Conservation (phyloP, 2,329 filamentous ascomycete species). For the Chaetothyriales sp. region DNA sequence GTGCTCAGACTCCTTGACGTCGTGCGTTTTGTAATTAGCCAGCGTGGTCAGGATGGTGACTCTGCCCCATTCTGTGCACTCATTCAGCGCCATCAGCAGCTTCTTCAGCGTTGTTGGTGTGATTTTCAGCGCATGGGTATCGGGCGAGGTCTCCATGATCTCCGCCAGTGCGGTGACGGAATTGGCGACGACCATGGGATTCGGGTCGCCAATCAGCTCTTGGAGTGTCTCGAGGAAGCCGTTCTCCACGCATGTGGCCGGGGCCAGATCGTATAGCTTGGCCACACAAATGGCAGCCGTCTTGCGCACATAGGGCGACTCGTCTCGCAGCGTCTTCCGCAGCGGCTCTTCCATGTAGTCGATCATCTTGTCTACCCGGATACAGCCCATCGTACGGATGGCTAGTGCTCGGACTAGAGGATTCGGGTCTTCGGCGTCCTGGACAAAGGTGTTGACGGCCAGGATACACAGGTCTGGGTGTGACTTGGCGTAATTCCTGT, state of each 20-base stretch:
- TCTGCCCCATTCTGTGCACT: slow-evolving; percentile 96
- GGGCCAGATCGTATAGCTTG: slow-evolving; percentile 92
- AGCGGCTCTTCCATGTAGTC: slow-evolving; percentile 99
- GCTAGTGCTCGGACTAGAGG: slow-evolving; percentile 86
- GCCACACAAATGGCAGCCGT: slow-evolving; percentile 95
- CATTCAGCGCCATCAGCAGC: slow-evolving; percentile 86
- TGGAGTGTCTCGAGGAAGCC: slow-evolving; percentile 88
- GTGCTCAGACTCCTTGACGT: slow-evolving; percentile 91
- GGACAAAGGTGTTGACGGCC: slow-evolving; percentile 96
- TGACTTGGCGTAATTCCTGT: slow-evolving; percentile 97
- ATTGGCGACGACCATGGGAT: slow-evolving; percentile 98
- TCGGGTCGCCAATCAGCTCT: slow-evolving; percentile 91
- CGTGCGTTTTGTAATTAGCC: slow-evolving; percentile 71
- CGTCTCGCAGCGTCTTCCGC: slow-evolving; percentile 87
- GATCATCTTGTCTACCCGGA: slow-evolving; percentile 97
- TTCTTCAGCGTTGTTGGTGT: slow-evolving; percentile 79
- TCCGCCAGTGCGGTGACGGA: slow-evolving; percentile 86
- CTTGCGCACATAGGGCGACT: slow-evolving; percentile 96
- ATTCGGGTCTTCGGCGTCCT: slow-evolving; percentile 97
- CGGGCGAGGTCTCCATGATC: slow-evolving; percentile 77
- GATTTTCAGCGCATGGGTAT: slow-evolving; percentile 73
- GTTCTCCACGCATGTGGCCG: slow-evolving; percentile 84
- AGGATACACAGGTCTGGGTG: slow-evolving; percentile 97
- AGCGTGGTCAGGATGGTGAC: slow-evolving; percentile 85
- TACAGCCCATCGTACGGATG: slow-evolving; percentile 96